Conservation (phyloP, 345 rosid genomes). For the Cardamine occulta region DNA sequence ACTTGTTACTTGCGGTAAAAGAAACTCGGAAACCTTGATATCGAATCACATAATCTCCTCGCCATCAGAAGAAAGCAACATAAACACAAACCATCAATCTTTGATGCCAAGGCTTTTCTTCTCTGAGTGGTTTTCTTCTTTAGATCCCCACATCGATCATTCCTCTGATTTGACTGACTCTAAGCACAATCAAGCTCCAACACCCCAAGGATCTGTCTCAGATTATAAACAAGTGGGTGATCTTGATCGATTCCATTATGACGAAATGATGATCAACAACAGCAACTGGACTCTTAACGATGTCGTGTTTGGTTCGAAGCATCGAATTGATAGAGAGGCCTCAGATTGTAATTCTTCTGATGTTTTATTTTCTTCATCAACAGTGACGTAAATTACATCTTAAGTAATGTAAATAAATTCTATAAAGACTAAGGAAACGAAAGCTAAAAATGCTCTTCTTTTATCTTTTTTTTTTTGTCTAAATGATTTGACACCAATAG, state of each 20-base stretch:
- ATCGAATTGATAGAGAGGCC: slow-evolving; percentile 30
- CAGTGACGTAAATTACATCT: slow-evolving; percentile 51
- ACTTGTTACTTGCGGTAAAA: slow-evolving; percentile 36
- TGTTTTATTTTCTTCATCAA: slow-evolving; percentile 44
- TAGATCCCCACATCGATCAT: slow-evolving; percentile 29
- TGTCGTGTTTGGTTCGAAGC: slow-evolving; percentile 52
- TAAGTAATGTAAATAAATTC: slow-evolving; percentile 8
- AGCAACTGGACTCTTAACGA: slow-evolving; percentile 46
- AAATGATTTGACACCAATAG: neutral
- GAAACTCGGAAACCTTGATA: slow-evolving; percentile 37
- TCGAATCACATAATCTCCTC: slow-evolving; percentile 40
- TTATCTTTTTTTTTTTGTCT: neutral
- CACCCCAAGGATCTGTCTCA: neutral
- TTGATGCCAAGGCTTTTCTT: slow-evolving; percentile 62
- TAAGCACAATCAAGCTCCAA: slow-evolving; percentile 39
- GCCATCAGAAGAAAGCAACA: slow-evolving; percentile 32
- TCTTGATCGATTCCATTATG: slow-evolving; percentile 24
- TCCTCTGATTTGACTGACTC: slow-evolving; percentile 32
- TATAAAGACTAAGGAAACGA: neutral
- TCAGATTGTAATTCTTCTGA: slow-evolving; percentile 46
- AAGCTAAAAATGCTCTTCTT: neutral
- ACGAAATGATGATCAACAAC: slow-evolving; percentile 29
- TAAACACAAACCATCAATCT: neutral
- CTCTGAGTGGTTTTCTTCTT: slow-evolving; percentile 67
- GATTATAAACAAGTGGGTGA: slow-evolving; percentile 15